A percentile compares a stretch with the other conserved stretches of the same genome.
Evolutionary conservation across 2,329 filamentous ascomycete genomes (phyloP).

Genomic region (Chrysoporthe cubensis): DNA sequence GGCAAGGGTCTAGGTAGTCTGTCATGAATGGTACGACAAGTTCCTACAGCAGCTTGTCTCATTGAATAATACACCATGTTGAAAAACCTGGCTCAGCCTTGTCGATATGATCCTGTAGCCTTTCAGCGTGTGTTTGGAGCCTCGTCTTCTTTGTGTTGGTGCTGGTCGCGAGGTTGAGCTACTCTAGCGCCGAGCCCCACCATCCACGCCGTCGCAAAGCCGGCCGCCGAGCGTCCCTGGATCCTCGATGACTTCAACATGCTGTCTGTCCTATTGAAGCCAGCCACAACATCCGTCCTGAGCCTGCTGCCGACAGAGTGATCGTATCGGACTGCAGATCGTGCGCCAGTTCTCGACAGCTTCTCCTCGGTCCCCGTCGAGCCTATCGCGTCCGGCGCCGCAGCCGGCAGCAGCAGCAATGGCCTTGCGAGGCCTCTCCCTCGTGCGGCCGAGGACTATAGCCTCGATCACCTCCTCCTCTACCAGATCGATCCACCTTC

Average conservation of each 20-base stretch:
- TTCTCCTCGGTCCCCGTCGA: neutral
- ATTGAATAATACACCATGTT: too few species aligned
- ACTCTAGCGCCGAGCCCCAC: too few species aligned
- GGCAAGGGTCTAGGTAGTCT: too few species aligned
- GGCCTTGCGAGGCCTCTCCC: slow-evolving; percentile 20
- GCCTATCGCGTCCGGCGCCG: neutral
- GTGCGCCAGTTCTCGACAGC: neutral
- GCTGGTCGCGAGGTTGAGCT: too few species aligned
- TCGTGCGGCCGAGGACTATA: neutral
- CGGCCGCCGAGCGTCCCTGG: too few species aligned
- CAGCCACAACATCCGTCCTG: neutral
- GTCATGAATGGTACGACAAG: too few species aligned
- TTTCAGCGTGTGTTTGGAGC: too few species aligned
- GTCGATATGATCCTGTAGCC: too few species aligned
- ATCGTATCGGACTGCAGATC: neutral
- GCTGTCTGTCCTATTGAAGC: neutral
- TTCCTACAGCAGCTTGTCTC: too few species aligned
- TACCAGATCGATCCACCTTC: neutral
- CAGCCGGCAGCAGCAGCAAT: slow-evolving; percentile 8
- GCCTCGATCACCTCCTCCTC: neutral
- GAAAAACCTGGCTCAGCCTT: too few species aligned
- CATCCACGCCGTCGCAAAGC: too few species aligned
- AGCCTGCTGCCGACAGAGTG: neutral
- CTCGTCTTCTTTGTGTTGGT: too few species aligned
- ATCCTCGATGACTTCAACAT: neutral